Percentiles rank a stretch among this genome's conserved stretches.
These are phyloP conservation scores for Aspergillus felis DNA, from an alignment of 2,329 filamentous ascomycete species.

Conservation along the genomic window DNA sequence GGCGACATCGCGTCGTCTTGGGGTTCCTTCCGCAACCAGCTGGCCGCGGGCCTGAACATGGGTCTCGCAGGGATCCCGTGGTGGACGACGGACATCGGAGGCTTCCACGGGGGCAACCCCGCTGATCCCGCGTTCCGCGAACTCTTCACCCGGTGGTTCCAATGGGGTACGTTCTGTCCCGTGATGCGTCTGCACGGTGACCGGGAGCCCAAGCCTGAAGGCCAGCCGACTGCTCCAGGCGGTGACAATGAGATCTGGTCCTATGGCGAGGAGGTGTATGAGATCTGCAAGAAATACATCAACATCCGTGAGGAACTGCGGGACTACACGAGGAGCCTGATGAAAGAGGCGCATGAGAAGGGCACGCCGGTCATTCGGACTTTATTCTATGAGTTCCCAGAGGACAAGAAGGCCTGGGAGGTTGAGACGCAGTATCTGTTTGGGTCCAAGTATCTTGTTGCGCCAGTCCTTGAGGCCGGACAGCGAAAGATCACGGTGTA, in stretches of 20 bases:
- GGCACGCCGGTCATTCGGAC: constrained; percentile 61
- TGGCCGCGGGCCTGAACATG: constrained; percentile 63
- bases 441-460: constrained; percentile 56
- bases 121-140: constrained; percentile 56
- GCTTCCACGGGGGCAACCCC: constrained; percentile 63
- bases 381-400: constrained; percentile 61
- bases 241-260: constrained; percentile 57
- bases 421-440: constrained; percentile 63
- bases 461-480: constrained; percentile 52
- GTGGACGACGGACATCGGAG: constrained; percentile 70
- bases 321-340: constrained; percentile 55
- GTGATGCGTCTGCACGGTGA: constrained; percentile 66
- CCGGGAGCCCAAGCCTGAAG: constrained; percentile 52
- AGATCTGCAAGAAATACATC: constrained; percentile 59
- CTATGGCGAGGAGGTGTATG: constrained; percentile 58
- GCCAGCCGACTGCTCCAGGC: constrained; percentile 25
- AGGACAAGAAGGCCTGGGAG: constrained; percentile 52
- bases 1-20: constrained; percentile 65
- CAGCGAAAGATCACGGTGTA: constrained; percentile 48
- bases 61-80: constrained; percentile 61
- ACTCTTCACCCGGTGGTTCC: constrained; percentile 65
- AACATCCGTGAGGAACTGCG: constrained; percentile 55
- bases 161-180: constrained; percentile 64
- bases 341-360: constrained; percentile 57
- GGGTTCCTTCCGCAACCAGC: constrained; percentile 56